phyloP scores from a whole-genome alignment of 495 filamentous ascomycete species.

The Aspergillus nidulans region DNA sequence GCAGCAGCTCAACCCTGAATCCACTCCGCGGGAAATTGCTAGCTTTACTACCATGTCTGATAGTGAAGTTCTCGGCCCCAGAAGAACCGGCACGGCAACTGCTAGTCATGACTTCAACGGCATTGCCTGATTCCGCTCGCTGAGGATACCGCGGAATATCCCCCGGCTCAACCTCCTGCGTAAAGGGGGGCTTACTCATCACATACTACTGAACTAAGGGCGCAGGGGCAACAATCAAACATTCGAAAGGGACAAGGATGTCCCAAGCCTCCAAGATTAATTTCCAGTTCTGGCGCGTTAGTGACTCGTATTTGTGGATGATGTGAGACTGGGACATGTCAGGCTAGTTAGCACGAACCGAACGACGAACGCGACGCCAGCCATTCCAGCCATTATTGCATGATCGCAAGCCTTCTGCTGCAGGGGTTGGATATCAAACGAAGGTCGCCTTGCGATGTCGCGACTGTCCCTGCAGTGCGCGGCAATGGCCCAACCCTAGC shows the following conservation, averaged over 20 bases:
- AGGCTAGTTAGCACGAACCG: background rate
- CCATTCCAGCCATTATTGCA: conserved; percentile 5
- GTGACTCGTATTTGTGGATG: conserved; percentile 12
- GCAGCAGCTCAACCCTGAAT: background rate
- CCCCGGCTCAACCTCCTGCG: background rate
- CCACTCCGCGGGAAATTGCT: background rate
- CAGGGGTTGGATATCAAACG: conserved; percentile 8
- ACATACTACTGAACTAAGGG: background rate
- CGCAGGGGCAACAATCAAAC: conserved; percentile 7
- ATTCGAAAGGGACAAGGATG: conserved; percentile 16
- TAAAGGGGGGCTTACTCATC: conserved; percentile 5
- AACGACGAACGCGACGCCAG: background rate
- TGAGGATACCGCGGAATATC: background rate
- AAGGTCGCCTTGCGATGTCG: conserved; percentile 12
- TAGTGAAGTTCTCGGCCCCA: background rate
- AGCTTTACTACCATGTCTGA: background rate
- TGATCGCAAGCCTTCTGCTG: background rate
- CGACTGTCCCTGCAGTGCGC: conserved; percentile 17
- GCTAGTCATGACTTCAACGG: background rate
- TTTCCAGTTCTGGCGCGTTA: conserved; percentile 10
- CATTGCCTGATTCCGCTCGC: background rate
- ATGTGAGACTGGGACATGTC: background rate
- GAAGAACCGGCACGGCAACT: background rate
- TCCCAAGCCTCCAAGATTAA: conserved; percentile 11
- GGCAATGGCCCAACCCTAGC: background rate